Base-by-base conservation (phyloP, 495 filamentous ascomycete species). In the Talaromyces thailandensis region DNA sequence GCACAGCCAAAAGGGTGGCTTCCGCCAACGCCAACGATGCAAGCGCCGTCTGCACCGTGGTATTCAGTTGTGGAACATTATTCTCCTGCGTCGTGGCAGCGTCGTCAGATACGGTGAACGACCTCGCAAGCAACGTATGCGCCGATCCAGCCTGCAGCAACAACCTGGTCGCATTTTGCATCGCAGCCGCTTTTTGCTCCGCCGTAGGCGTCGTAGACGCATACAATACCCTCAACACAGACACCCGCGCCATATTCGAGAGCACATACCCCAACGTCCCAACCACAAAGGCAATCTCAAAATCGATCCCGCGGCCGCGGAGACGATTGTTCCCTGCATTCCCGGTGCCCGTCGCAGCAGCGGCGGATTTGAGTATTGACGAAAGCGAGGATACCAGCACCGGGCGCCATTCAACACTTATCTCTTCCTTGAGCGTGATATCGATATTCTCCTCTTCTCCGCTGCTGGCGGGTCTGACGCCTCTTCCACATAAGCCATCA, bases 1-100 rank as follows among this genome's bases (percentile, higher is more conserved):
- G 73, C 1, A 97, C 91, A 2, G 91, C 89, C 2, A 96, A 79
- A 6, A 98, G 81, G 0, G 93, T 97, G 0, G 94, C 93, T 70
- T 96, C 92, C 0, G 91, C 89, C 11, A 95, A 75, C 0, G 92
- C 87, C 6, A 97, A 80, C 1, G 82, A 82, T 12, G 86, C 79
- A 26, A 96, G 79, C 5, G 91, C 91, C 0, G 81, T 78, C n/a
- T 92, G 82, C 4, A 85, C 80, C 0, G 56, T 58, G 4, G 37
- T 61, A n/a, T 61, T 66, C 16, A 56, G 4, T n/a, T 51, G 62
- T 5, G 65, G 59, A 6, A 61, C 50, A 51, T 61, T 29, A 14
- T 45, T 61, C 4, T 16, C 18, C 23, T 61, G 51, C n/a, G n/a
- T 25, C 26, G 16, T 35, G 2, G 29, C 29, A 21, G 14, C 28